phyloP scores from a whole-genome alignment of 768 basidiomycete species.

The Amanita pseudoporphyria region DNA sequence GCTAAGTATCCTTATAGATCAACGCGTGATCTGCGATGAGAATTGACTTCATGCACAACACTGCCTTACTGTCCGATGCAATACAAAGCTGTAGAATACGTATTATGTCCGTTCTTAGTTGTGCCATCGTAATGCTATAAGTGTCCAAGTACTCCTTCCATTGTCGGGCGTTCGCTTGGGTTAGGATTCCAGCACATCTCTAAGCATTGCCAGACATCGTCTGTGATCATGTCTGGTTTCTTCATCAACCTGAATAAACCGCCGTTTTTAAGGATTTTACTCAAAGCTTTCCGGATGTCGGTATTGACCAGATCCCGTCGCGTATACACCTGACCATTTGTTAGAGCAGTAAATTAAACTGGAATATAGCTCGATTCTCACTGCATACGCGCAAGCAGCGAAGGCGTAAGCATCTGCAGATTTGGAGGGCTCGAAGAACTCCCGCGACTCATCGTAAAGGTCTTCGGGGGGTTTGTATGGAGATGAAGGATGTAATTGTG shows the following conservation, averaged over 20 bases:
- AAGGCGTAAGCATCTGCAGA: neutral
- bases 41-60: too few relatives aligned
- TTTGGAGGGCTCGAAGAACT: neutral
- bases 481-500: neutral
- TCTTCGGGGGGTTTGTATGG: neutral
- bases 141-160: neutral
- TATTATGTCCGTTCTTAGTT: neutral
- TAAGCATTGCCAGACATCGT: neutral
- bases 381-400: neutral
- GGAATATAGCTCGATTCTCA: neutral
- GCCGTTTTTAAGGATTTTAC: neutral
- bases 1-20: conserved; percentile 4
- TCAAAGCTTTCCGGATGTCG: neutral
- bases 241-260: neutral
- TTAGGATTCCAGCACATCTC: neutral
- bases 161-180: neutral
- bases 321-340: neutral
- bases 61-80: too few relatives aligned
- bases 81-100: neutral
- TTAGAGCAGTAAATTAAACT: neutral
- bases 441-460: neutral
- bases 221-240: neutral
- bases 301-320: neutral
- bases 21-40: neutral
- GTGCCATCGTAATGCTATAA: neutral